Percentiles rank a stretch among this genome's conserved stretches.
phyloP scores from a whole-genome alignment of 805 yeast genomes.

The Candida nanaspora region DNA sequence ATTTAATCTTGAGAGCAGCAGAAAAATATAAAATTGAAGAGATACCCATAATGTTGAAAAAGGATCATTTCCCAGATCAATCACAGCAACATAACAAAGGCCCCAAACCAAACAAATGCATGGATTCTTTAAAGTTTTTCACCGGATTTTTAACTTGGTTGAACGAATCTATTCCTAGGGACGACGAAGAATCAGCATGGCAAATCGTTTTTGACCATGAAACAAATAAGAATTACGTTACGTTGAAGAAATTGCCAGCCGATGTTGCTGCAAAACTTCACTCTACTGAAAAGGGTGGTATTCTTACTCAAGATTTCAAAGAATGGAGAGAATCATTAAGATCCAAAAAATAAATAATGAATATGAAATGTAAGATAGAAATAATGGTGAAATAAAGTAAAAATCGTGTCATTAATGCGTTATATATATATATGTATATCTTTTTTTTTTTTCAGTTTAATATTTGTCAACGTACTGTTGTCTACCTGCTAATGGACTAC shows the following conservation, averaged over 20 bases:
- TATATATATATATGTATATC: not conserved
- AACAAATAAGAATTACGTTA: slow-evolving; percentile 40
- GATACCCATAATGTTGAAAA: slow-evolving; percentile 62
- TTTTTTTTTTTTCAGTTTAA: no score
- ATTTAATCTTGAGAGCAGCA: slow-evolving; percentile 52
- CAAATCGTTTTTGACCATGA: slow-evolving; percentile 48
- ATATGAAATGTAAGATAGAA: no score
- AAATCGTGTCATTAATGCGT: not conserved
- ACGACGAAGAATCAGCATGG: slow-evolving; percentile 41
- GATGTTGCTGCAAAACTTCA: slow-evolving; percentile 17
- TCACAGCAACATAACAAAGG: slow-evolving; percentile 16
- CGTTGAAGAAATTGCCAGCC: slow-evolving; percentile 39
- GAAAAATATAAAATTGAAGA: slow-evolving; percentile 77
- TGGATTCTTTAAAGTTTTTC: slow-evolving; percentile 77
- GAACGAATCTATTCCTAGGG: slow-evolving; percentile 43
- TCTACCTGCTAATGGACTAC: not conserved
- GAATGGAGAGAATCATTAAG: slow-evolving; percentile 40
- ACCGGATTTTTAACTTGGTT: slow-evolving; percentile 83
- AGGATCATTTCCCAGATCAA: slow-evolving; percentile 29
- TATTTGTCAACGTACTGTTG: not conserved
- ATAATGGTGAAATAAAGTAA: no score
- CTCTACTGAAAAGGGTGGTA: slow-evolving; percentile 32
- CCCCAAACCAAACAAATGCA: slow-evolving; percentile 53
- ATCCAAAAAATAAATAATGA: not conserved
- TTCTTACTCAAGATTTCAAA: slow-evolving; percentile 44